Evolutionary conservation across 192 early-diverging fungal genomes (phyloP).

Genomic region (Gryganskiella cystojenkinii): DNA sequence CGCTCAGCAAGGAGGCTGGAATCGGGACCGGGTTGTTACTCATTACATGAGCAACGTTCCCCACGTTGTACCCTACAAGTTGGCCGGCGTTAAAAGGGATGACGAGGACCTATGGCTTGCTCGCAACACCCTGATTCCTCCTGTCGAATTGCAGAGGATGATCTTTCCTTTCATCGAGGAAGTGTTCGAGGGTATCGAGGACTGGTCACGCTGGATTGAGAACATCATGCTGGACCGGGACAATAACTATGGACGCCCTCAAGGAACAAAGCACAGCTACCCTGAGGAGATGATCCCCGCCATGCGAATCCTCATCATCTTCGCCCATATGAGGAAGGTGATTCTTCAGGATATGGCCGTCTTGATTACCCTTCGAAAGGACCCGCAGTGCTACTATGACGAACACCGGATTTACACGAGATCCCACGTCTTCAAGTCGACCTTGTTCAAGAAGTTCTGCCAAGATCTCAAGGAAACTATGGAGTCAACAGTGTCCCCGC

Average conservation of each 20-base stretch:
- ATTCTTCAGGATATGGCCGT: conserved; percentile 12
- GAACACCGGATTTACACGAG: too few species aligned
- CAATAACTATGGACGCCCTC: background rate
- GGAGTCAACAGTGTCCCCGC: too few species aligned
- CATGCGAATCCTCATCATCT: conserved; percentile 3
- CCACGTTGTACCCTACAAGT: too few species aligned
- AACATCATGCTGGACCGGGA: conserved; percentile 21
- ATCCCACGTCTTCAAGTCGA: too few species aligned
- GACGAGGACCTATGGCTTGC: background rate
- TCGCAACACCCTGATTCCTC: conserved; percentile 6
- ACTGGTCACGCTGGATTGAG: conserved; percentile 16
- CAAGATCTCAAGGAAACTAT: too few species aligned
- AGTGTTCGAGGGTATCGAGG: background rate
- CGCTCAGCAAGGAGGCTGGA: conserved; percentile 27
- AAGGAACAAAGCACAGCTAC: too few species aligned
- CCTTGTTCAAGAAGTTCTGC: too few species aligned
- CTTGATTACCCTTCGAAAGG: background rate
- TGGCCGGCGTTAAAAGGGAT: conserved; percentile 1
- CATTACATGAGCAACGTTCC: background rate
- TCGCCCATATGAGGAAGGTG: conserved; percentile 17
- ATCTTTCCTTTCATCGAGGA: conserved; percentile 28
- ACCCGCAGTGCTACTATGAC: too few species aligned
- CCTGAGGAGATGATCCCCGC: background rate
- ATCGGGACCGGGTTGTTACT: background rate
- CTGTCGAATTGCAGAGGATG: background rate